A percentile compares a stretch with the other conserved stretches of the same genome.
These are phyloP conservation scores for Suillus variegatus DNA, from an alignment of 768 basidiomycete species.

Conservation along the genomic window DNA sequence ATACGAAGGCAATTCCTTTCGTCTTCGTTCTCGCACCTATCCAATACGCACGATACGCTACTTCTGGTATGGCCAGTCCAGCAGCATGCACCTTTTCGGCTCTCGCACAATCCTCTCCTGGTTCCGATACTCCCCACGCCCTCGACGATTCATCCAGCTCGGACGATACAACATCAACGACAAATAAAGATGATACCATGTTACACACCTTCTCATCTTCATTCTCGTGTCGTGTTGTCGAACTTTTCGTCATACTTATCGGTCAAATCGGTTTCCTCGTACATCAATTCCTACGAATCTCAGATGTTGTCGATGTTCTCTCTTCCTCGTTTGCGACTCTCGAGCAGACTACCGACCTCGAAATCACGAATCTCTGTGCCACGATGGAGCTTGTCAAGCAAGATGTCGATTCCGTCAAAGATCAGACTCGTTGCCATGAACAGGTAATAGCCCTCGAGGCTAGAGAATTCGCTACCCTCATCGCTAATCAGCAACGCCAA, in stretches of 20 bases:
- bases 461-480: background rate
- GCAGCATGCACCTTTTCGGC: background rate
- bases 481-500: background rate
- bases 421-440: background rate
- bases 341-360: background rate
- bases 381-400: background rate
- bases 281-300: background rate
- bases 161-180: background rate
- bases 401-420: background rate
- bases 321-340: background rate
- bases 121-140: background rate
- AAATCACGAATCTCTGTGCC: background rate
- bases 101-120: background rate
- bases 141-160: background rate
- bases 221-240: background rate
- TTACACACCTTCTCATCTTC: background rate
- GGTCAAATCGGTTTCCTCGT: background rate
- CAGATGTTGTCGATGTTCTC: background rate
- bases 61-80: background rate
- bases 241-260: background rate
- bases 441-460: background rate
- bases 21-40: background rate
- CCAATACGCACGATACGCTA: background rate
- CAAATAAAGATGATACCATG: background rate
- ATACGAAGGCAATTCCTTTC: background rate